Conservation (phyloP, 139 green algal genomes). For the Volvox reticuliferus region DNA sequence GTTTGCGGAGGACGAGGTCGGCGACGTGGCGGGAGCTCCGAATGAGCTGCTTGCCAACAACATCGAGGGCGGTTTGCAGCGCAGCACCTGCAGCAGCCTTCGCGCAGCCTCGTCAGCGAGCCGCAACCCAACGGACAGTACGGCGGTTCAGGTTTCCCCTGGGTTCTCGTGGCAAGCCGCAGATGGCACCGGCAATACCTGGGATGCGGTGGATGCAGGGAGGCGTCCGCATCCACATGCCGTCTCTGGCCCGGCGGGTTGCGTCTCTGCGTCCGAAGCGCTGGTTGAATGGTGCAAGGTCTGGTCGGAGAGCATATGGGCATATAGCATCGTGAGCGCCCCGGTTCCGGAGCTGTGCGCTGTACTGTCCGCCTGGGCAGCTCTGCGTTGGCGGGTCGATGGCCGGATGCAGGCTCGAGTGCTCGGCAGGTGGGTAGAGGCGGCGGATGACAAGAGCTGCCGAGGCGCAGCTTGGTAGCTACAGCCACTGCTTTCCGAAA, state of each 20-base stretch:
- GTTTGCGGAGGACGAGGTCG: background rate
- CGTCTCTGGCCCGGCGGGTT: no score
- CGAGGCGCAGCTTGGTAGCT: no score
- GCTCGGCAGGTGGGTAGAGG: conserved; percentile 9
- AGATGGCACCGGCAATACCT: background rate
- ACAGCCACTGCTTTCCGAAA: no score
- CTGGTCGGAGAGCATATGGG: conserved; percentile 3
- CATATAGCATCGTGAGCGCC: background rate
- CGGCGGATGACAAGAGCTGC: no score
- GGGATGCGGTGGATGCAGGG: background rate
- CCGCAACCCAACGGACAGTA: no score
- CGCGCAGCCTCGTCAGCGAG: background rate
- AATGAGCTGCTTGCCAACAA: background rate
- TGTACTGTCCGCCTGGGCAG: conserved; percentile 26
- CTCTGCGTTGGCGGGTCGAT: conserved; percentile 9
- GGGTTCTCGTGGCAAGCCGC: no score
- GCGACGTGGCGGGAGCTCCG: no score
- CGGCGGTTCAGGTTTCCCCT: no score
- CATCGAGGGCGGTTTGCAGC: background rate
- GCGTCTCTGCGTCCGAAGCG: background rate
- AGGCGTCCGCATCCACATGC: no score
- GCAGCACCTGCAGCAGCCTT: background rate
- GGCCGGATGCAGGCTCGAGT: background rate
- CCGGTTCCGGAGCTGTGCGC: conserved; percentile 1
- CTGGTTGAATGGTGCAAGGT: background rate